These are phyloP conservation scores for Calonectria montana DNA, from an alignment of 2,329 filamentous ascomycete genomes.

Conservation along the genomic window DNA sequence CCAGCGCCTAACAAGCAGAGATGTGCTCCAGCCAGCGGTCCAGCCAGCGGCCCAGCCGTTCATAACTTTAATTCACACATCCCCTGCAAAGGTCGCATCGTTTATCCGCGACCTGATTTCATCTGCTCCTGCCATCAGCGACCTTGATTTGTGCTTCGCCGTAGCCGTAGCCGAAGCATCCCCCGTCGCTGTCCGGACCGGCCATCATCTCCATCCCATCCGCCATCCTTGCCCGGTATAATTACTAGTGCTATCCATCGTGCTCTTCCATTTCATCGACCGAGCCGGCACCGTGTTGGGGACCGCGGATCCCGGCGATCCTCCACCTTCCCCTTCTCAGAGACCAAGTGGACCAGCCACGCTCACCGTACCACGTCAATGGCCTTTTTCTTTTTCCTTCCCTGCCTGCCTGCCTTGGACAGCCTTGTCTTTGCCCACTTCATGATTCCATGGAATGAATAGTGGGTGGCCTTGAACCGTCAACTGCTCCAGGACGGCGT, in stretches of 20 bases:
- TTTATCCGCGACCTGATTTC: conserved; percentile 4
- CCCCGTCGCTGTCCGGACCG: not conserved
- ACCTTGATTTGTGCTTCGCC: not conserved
- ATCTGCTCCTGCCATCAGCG: not conserved
- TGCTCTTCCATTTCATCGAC: not conserved
- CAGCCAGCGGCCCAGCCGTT: not conserved
- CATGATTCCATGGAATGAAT: not conserved
- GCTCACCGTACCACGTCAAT: not conserved
- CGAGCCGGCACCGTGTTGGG: not conserved
- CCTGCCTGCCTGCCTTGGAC: not conserved
- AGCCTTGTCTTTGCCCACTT: not conserved
- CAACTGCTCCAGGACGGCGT: conserved; percentile 29
- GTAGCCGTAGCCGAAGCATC: not conserved
- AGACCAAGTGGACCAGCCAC: conserved; percentile 14
- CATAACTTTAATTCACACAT: conserved; percentile 7
- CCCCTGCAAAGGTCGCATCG: not conserved
- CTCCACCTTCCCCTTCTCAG: not conserved
- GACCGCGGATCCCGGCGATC: conserved; percentile 13
- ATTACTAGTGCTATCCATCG: not conserved
- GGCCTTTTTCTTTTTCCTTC: not conserved
- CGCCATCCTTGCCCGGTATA: not conserved
- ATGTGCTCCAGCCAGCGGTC: not conserved
- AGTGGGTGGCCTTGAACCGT: conserved; percentile 20
- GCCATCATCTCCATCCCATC: not conserved
- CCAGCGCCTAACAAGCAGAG: conserved; percentile 2